Base-by-base conservation (phyloP, 2,329 filamentous ascomycete species). In the Pseudocercospora fijiensis region DNA sequence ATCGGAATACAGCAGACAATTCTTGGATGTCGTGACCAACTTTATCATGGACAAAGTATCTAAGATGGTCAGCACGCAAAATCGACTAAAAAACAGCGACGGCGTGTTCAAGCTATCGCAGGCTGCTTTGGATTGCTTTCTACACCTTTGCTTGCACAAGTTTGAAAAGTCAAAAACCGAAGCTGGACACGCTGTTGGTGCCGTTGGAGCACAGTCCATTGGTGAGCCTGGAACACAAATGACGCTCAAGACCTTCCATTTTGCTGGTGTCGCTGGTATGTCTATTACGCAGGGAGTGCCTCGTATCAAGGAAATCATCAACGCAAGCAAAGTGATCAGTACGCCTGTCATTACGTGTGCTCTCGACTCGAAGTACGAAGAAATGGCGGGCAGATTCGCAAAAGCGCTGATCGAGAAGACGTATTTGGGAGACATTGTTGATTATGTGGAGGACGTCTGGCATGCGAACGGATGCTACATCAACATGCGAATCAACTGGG, bases 271-370 rank as follows among this genome's bases (percentile, higher is more conserved):
- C 68, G 95, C 95, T 49, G 94, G 94, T 77, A 98, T 99, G 95
- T 96, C 92, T 84, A 96, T 99, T 75, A 99, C 95, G 0, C 92
- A 97, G 75, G 95, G 95, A 90, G 95, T 99, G 6, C 95, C 95
- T 1, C 94, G 95, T 88, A 99, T 99, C 82, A 99, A 99, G 80
- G 95, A 99, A 83, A 99, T 99, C 70, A 99, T 99, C 87, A 99
- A 99, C 79, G 95, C 95, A 5, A 96, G 92, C 8, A 96, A 92
- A 76, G 82, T 83, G 57, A 99, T 99, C 78, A 96, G 90, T 76
- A 99, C 95, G 0, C 95, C 95, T 0, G 90, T 99, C 74, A 96
- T 99, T 70, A 88, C 86, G 5, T 98, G 95, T 73, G 89, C 91
- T 4, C 83, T 98, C 4, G 84, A 91, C 67, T 95, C 92, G 74